A percentile compares a stretch with the other conserved stretches of the same genome.
These are phyloP conservation scores for Petrea volubilis DNA, from an alignment of 257 asterid species.

Conservation along the genomic window DNA sequence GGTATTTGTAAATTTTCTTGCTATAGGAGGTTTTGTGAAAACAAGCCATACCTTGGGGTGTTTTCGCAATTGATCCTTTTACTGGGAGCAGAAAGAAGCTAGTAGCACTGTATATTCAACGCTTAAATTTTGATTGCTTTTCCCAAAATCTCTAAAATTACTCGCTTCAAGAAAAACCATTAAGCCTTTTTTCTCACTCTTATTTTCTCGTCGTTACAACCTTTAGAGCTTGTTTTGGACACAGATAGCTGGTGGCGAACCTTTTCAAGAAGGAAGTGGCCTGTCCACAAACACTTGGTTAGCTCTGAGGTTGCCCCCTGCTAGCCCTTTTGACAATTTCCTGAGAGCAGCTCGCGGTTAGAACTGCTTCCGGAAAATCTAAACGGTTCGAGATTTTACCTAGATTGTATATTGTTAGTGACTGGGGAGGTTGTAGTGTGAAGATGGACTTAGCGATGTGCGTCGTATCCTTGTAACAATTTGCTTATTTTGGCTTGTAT, in stretches of 20 bases:
- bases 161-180: too few relatives aligned
- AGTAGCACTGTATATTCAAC: too few relatives aligned
- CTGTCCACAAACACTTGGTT: conserved; percentile 57
- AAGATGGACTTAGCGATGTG: not conserved
- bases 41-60: too few relatives aligned
- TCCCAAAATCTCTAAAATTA: too few relatives aligned
- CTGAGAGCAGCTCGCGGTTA: conserved; percentile 96
- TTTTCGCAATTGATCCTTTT: too few relatives aligned
- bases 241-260: conserved; percentile 49
- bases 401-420: conserved; percentile 29
- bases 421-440: not conserved
- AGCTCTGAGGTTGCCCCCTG: conserved; percentile 90
- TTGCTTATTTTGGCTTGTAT: not conserved
- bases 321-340: conserved; percentile 98
- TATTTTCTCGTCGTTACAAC: not conserved
- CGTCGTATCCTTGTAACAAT: conserved; percentile 4
- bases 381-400: not conserved
- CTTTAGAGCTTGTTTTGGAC: not conserved
- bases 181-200: not conserved
- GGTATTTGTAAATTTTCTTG: too few relatives aligned
- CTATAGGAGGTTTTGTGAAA: too few relatives aligned
- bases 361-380: not conserved
- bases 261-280: conserved; percentile 18
- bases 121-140: too few relatives aligned
- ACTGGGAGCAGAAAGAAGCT: too few relatives aligned